Evolutionary conservation across 352 stramenopile genomes (phyloP).

Genomic region (Phytophthora hibernalis): DNA sequence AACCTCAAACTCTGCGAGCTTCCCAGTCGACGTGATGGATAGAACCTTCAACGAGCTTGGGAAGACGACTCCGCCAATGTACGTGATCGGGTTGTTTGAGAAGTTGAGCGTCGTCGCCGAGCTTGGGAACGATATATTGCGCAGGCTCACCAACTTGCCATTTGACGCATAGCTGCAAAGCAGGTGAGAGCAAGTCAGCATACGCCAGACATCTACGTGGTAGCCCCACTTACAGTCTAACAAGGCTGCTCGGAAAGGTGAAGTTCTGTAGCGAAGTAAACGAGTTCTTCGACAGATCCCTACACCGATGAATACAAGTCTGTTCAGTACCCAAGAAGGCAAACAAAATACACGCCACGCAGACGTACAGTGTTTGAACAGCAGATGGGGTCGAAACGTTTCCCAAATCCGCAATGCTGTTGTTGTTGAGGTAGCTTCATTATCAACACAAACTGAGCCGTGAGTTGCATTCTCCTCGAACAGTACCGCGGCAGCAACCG

Average conservation of each 20-base stretch:
- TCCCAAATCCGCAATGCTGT: conserved; percentile 36
- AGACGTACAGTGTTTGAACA: conserved; percentile 42
- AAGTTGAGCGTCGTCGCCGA: conserved; percentile 43
- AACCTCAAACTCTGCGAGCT: conserved; percentile 51
- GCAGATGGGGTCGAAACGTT: conserved; percentile 35
- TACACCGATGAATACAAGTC: conserved; percentile 2
- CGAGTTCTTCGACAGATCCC: conserved; percentile 46
- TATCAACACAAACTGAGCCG: background rate
- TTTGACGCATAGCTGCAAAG: conserved; percentile 29
- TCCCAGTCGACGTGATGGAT: conserved; percentile 31
- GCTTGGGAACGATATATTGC: conserved; percentile 46
- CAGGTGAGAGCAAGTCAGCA: background rate
- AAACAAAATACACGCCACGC: background rate
- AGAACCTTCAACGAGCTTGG: conserved; percentile 34
- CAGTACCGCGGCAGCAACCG: background rate
- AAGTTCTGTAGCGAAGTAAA: conserved; percentile 39
- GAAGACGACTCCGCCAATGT: conserved; percentile 45
- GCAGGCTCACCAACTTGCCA: conserved; percentile 34
- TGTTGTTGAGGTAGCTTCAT: conserved; percentile 43
- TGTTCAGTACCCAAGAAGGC: background rate
- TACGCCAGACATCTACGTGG: background rate
- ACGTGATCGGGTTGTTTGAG: conserved; percentile 44
- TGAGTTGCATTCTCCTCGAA: conserved; percentile 3
- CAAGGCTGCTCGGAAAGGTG: conserved; percentile 32
- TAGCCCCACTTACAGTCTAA: conserved; percentile 40